These are phyloP conservation scores for Saitoella complicata DNA, from an alignment of 805 yeast genomes.

Conservation along the genomic window DNA sequence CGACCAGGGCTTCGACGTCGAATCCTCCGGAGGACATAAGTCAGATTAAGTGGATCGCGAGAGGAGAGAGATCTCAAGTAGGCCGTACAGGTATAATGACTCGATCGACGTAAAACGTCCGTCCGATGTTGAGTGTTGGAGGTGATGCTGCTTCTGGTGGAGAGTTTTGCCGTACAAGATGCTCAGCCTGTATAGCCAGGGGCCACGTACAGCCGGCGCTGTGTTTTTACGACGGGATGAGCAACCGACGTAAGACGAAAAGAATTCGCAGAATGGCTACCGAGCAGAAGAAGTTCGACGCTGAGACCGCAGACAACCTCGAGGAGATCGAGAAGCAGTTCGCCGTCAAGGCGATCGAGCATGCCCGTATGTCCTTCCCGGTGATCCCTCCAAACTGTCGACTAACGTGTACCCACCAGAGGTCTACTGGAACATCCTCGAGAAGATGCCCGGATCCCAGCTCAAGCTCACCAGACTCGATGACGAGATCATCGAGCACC, in stretches of 20 bases:
- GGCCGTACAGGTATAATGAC: too few relatives aligned
- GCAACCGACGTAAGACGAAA: too few relatives aligned
- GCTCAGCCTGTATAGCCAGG: too few relatives aligned
- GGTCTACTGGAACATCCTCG: conserved; percentile 74
- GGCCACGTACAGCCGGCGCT: too few relatives aligned
- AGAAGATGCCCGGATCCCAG: conserved; percentile 60
- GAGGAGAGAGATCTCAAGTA: too few relatives aligned
- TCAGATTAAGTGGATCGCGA: too few relatives aligned
- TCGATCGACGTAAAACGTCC: too few relatives aligned
- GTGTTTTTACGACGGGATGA: too few relatives aligned
- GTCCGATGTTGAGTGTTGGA: too few relatives aligned
- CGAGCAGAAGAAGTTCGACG: conserved; percentile 34
- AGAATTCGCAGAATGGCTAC: conserved; percentile 4
- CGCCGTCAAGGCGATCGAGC: conserved; percentile 93
- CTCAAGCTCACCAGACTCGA: conserved; percentile 34
- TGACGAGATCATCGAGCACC: conserved; percentile 25
- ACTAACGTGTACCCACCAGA: conserved; percentile 17
- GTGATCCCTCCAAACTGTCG: neutral
- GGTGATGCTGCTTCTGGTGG: too few relatives aligned
- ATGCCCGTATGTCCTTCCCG: conserved; percentile 35
- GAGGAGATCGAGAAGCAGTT: conserved; percentile 95
- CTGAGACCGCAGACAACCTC: conserved; percentile 84
- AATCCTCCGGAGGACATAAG: neutral
- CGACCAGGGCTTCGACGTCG: conserved; percentile 2
- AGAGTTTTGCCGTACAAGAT: too few relatives aligned